Evolutionary conservation across 1,139 yeast species (phyloP), one percentile per base, ranked within the genome.

Genomic region (Debaryomyces nepalensis): DNA sequence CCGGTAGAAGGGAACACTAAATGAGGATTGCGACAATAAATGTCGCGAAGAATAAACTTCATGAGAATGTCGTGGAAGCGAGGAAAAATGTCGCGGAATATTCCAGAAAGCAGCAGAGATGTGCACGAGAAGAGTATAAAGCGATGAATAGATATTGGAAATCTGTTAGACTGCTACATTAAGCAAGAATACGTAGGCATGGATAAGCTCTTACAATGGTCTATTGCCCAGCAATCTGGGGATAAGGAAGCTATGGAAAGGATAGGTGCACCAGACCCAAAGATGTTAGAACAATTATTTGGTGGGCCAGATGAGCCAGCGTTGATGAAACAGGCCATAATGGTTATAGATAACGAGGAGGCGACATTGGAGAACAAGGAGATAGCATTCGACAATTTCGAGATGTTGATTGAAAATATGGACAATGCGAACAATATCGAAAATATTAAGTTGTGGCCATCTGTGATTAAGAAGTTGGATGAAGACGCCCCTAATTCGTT

Each of bases 351-450:
- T n/a, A 75, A 79, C 56, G 78, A 81, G n/a, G 84, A 80, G 35
- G 83, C 83, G 14, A 74, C 75, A 3, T 57, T 78, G 23, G 93
- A 84, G 37, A 76, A 77, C 55, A 84, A 84, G 52, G 75, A 83
- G 44, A 78, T 81, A 11, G 97, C 98, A 0, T 77, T 91, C 47
- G 98, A 93, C 50, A 89, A 90, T 61, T 85, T 91, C 56, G 97
- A 93, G 62, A 89, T 91, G 95, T 73, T 93, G 45, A 86, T 93
- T 46, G 99, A 93, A 61, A 90, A 90, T 58, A 67, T 93, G 51
- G 99, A 93, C 63, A 93, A 93, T 61, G 98, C 99, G 18, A 91
- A 93, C 64, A 90, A 89, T 57, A 84, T 93, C 50, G 93, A 87
- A 51, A 87, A 86, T 54, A 63, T 90, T 72, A 79, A 81, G 48